Percentiles rank a stretch among this genome's conserved stretches.
phyloP scores from a whole-genome alignment of 148 eudicot species.

The Camellia japonica region DNA sequence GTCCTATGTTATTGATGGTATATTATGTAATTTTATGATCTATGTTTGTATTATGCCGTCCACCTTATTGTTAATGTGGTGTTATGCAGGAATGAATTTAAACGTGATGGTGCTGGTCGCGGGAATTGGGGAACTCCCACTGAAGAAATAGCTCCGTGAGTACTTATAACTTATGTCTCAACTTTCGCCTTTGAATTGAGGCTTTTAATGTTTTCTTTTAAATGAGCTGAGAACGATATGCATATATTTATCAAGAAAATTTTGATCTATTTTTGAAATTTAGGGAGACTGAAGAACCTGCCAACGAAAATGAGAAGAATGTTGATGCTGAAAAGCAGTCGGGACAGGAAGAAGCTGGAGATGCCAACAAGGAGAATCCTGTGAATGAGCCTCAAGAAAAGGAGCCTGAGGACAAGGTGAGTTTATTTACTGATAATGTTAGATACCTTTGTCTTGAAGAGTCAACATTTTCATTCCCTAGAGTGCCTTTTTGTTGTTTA shows the following conservation, averaged over 20 bases:
- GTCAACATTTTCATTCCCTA: neutral
- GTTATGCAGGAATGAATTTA: slow-evolving; percentile 45
- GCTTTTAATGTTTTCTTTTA: neutral
- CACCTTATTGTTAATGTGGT: neutral
- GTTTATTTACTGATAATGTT: neutral
- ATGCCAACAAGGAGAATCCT: slow-evolving; percentile 54
- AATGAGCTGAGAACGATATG: neutral
- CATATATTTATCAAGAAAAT: neutral
- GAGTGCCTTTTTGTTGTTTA: neutral
- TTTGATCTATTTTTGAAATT: neutral
- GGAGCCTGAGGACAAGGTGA: slow-evolving; percentile 77
- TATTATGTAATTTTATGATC: neutral
- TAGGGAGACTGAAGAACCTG: slow-evolving; percentile 53
- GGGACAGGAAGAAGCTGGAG: slow-evolving; percentile 48
- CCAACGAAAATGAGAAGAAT: slow-evolving; percentile 47
- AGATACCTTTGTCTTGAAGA: too few relatives aligned
- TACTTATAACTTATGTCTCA: neutral
- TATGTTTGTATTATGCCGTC: neutral
- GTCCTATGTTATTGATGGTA: neutral
- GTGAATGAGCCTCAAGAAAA: slow-evolving; percentile 60
- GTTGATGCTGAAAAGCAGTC: slow-evolving; percentile 46
- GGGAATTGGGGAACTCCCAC: slow-evolving; percentile 79
- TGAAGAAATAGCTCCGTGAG: slow-evolving; percentile 72
- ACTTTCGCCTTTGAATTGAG: neutral
- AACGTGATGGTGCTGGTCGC: slow-evolving; percentile 83